Base-by-base conservation (phyloP, 2,329 filamentous ascomycete species). In the Botrytis elliptica region DNA sequence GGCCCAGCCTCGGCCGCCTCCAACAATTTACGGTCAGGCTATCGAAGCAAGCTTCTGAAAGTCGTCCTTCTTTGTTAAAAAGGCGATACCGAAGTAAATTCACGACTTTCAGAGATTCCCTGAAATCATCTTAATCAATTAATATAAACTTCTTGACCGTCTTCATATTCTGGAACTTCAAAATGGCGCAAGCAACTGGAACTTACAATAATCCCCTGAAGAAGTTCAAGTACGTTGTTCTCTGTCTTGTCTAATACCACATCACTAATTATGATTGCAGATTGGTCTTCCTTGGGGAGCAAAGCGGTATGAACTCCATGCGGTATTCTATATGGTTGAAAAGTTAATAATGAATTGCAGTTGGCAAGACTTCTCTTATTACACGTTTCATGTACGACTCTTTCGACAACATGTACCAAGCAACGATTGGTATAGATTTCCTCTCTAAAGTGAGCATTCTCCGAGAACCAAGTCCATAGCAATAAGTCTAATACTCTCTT, bases 371-470 rank as follows among this genome's bases (percentile, higher is more conserved):
- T 46, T 99, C 96, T 76, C 86, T 99, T 80, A 99, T 99, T 83
- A 99, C 96, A 78, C 92, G 96, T 77, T 99, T 99, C 88, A 99
- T 99, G 96, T 99, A 99, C 88, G 96, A 99, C 85, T 98, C 96
- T 66, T 99, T 99, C 87, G 96, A 99, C 87, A 98, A 97, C 85
- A 98, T 95, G 88, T 99, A 99, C 86, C 96, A 99, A 85, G 96
- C 96, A 74, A 99, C 96, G 57, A 98, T 99, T 82, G 96, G 96
- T 81, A 99, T 99, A 86, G 96, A 99, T 85, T 99, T 99, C 83
- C 90, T 99, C 78, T 98, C 95, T 81, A 99, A 99, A 92, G 94
- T 93, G 87, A 83, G 84, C 65, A 74, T 59, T 65, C 49, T 22
- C 33, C 40, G n/a, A 40, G 57, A 57, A 63, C 67, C 74, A 67